Evolutionary conservation across 202 grass and related monocot species (phyloP).

Genomic region (Dendrocalamus latiflorus): DNA sequence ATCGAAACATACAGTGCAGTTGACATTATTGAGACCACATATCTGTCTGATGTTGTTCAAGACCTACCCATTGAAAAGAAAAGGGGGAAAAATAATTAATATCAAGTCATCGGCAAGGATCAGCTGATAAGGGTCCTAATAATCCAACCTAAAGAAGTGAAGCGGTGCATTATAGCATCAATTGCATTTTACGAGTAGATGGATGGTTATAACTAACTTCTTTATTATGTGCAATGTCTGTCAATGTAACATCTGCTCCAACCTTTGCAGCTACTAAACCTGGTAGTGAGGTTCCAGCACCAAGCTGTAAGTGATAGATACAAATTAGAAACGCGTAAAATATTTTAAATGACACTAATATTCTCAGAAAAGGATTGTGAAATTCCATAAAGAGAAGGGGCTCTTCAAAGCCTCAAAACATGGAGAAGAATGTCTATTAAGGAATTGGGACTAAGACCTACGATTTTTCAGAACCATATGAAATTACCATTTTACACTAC

Average conservation of each 20-base stretch:
- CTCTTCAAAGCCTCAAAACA: background rate
- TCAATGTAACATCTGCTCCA: slow-evolving; percentile 66
- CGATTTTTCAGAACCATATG: background rate
- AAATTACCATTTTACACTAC: background rate
- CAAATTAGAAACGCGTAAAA: background rate
- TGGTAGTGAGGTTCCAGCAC: slow-evolving; percentile 85
- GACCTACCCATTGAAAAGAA: slow-evolving; percentile 42
- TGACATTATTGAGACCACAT: slow-evolving; percentile 51
- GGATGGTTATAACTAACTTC: slow-evolving; percentile 33
- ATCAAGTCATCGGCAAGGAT: background rate
- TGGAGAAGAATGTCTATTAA: background rate
- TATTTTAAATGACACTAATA: background rate
- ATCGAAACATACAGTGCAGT: slow-evolving; percentile 51
- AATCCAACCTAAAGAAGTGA: background rate
- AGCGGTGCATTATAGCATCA: background rate
- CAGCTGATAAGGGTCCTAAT: background rate
- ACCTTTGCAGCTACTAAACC: slow-evolving; percentile 82
- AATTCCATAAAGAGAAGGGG: background rate
- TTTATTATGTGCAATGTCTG: slow-evolving; percentile 58
- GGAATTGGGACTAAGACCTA: background rate
- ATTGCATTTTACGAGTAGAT: background rate
- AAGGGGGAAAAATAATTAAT: background rate
- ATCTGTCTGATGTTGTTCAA: slow-evolving; percentile 67
- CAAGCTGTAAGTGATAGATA: slow-evolving; percentile 34
- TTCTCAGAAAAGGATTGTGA: background rate